A percentile compares a stretch with the other conserved stretches of the same genome.
Conservation (phyloP, 2,329 filamentous ascomycete species). For the Pleoardoris graminearum region DNA sequence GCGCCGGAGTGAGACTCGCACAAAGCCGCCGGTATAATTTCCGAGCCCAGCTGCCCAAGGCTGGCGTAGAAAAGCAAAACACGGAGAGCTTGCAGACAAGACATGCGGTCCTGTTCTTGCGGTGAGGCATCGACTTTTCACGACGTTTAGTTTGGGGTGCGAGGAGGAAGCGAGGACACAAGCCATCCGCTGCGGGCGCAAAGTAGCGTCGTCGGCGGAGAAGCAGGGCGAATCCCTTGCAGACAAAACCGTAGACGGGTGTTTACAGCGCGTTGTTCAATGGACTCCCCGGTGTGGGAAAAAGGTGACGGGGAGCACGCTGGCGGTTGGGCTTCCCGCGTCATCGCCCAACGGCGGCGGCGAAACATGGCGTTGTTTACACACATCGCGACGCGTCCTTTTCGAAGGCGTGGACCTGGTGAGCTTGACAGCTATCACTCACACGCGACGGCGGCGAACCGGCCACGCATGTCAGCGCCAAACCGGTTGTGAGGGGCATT, state of each 20-base stretch:
- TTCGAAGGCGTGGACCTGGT: no score
- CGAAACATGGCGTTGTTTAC: constrained; percentile 1
- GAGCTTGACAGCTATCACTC: background rate
- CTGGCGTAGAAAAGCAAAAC: constrained; percentile 17
- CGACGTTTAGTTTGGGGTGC: background rate
- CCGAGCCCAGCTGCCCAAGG: constrained; percentile 21
- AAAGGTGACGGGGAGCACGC: background rate
- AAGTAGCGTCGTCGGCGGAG: constrained; percentile 8
- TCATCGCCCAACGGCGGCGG: constrained; percentile 3
- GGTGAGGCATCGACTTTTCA: background rate
- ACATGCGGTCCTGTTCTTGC: constrained; percentile 1
- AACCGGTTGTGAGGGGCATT: no score
- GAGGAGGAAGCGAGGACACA: constrained; percentile 1
- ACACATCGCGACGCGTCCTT: constrained; percentile 6
- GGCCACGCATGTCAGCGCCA: no score
- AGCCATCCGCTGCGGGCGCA: constrained; percentile 11
- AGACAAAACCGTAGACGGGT: background rate
- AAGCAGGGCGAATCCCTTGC: constrained; percentile 14
- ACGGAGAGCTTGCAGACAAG: no score
- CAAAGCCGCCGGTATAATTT: constrained; percentile 33
- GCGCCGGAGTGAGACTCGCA: constrained; percentile 8
- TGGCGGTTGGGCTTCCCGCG: background rate
- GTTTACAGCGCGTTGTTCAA: constrained; percentile 1
- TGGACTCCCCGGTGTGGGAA: background rate
- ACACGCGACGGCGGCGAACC: background rate